Evolutionary conservation across 495 filamentous ascomycete genomes (phyloP), one percentile per base, ranked within the genome.

Genomic region (Penicillium argentinense): DNA sequence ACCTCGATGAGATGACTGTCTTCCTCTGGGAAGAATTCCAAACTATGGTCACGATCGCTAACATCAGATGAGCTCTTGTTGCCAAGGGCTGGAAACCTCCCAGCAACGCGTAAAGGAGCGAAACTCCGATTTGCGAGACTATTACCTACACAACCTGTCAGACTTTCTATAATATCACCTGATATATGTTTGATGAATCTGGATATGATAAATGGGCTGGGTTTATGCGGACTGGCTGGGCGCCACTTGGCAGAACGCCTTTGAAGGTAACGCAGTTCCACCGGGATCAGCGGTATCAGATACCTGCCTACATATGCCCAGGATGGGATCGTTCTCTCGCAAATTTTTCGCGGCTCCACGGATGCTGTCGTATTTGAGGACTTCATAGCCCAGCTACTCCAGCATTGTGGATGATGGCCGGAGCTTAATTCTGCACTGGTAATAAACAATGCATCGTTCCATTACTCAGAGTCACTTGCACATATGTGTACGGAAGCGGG

Each of bases 391-490:
- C 49, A 71, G 49, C 57, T 68, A 14, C 60, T 75, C 19, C 49
- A 52, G 18, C 54, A 69, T 36, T 72, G 49, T 47, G 50, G 61
- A 28, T 56, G 38, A 53, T 74, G 47, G 54, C 72, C 64, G 3
- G 59, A 67, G 37, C 68, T 53, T 19, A 69, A 65, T 24, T 72
- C 65, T 7, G 70, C 74, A 6, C 38, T 77, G 25, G 44, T 77
- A 19, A 74, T 73, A 58, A 72, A n/a, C n/a, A n/a, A n/a, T n/a
- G n/a, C n/a, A n/a, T n/a, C n/a, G n/a, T n/a, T n/a, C n/a, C n/a
- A n/a, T 51, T 55, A 57, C 49, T 57, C 52, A 4, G 54, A 67
- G 5, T 36, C 52, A 30, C 49, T 74, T n/a, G 2, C 0, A 33
- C 39, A 67, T 26, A 47, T 72, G 45, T 75, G 59, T 41, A 30